Evolutionary conservation across 257 asterid genomes (phyloP).

Genomic region (Thymus quinquecostatus): DNA sequence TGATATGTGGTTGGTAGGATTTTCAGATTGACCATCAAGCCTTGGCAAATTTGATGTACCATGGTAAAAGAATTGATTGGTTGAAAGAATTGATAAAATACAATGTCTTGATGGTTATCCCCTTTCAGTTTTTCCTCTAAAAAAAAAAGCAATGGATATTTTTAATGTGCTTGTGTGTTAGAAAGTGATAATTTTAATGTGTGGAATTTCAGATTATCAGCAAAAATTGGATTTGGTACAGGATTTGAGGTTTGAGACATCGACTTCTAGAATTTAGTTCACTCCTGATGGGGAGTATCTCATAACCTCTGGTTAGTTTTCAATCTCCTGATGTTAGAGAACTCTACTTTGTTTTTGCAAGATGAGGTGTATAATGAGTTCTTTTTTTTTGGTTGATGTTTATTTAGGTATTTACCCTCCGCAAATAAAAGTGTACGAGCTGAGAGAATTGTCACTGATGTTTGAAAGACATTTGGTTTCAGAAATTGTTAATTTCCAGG

Average conservation of each 20-base stretch:
- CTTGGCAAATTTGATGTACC: too few species aligned
- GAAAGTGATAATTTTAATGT: conserved; percentile 15
- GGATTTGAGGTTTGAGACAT: conserved; percentile 91
- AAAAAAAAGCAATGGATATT: too few species aligned
- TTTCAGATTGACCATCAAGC: too few species aligned
- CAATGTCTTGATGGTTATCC: too few species aligned
- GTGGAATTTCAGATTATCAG: conserved; percentile 61
- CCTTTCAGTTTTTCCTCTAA: too few species aligned
- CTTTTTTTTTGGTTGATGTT: background rate
- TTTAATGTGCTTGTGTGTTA: background rate
- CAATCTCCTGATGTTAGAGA: background rate
- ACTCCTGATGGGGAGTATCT: conserved; percentile 89
- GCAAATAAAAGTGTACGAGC: conserved; percentile 89
- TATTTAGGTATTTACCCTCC: conserved; percentile 91
- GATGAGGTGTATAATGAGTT: background rate
- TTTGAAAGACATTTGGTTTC: conserved; percentile 94
- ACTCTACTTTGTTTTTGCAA: background rate
- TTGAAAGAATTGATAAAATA: too few species aligned
- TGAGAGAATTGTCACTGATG: conserved; percentile 77
- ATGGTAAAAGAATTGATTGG: too few species aligned
- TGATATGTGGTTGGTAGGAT: too few species aligned
- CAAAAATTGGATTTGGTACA: conserved; percentile 83
- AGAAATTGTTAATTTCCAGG: conserved; percentile 86
- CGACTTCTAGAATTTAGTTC: conserved; percentile 78
- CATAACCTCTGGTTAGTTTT: conserved; percentile 73